Percentiles rank a stretch among this genome's conserved stretches.
Evolutionary conservation across 768 basidiomycete genomes (phyloP).

Genomic region (Hypholoma sublateritium): DNA sequence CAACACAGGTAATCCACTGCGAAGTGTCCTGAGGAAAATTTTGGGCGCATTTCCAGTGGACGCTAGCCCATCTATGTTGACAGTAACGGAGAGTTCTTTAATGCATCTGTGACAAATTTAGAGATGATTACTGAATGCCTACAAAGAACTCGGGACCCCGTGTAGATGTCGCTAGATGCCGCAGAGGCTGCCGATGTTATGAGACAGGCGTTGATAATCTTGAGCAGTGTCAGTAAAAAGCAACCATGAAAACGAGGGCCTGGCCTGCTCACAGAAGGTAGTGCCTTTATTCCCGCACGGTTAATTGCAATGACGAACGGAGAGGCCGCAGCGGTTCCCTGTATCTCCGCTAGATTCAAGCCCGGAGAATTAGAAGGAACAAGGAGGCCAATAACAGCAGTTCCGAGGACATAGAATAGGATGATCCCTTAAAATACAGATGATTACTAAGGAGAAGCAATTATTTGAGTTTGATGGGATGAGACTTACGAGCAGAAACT

Average conservation of each 20-base stretch:
- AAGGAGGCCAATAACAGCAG: slow-evolving; percentile 78
- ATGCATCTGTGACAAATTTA: too few species aligned
- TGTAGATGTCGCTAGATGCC: slow-evolving; percentile 86
- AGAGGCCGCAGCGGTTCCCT: slow-evolving; percentile 68
- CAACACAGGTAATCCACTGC: slow-evolving; percentile 73
- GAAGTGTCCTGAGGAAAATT: slow-evolving; percentile 69
- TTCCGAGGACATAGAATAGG: slow-evolving; percentile 73
- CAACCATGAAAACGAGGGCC: not conserved
- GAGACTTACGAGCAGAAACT: slow-evolving; percentile 60
- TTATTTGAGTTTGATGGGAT: not conserved
- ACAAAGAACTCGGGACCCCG: slow-evolving; percentile 74
- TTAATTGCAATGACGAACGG: slow-evolving; percentile 92
- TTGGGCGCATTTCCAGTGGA: slow-evolving; percentile 78
- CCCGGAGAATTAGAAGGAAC: slow-evolving; percentile 67
- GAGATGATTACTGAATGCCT: not conserved
- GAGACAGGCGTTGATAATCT: slow-evolving; percentile 79
- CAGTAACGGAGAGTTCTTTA: too few species aligned
- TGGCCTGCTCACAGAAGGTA: slow-evolving; percentile 65
- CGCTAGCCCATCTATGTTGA: slow-evolving; percentile 70
- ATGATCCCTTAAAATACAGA: slow-evolving; percentile 60
- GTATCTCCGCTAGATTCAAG: slow-evolving; percentile 51
- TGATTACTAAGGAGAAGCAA: not conserved
- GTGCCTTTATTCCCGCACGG: slow-evolving; percentile 79
- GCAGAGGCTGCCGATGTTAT: slow-evolving; percentile 94
- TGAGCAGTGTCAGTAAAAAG: not conserved